Percentiles rank a stretch among this genome's conserved stretches.
Conservation (phyloP, 345 rosid genomes). For the Anastatica hierochuntica region DNA sequence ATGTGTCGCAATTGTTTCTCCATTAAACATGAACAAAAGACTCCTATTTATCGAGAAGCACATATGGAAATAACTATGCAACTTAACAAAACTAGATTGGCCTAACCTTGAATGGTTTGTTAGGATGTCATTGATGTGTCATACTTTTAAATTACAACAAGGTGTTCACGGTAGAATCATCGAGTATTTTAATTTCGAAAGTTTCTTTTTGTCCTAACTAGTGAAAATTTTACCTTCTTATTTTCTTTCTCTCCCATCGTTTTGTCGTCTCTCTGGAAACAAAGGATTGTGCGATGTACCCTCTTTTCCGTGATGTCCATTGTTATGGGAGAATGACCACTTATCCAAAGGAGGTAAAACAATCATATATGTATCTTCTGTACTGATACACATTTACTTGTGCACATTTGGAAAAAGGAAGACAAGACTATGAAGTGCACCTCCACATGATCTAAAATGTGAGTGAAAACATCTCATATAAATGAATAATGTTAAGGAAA, state of each 20-base stretch:
- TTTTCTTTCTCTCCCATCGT: too few species aligned
- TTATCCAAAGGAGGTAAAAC: conserved; percentile 77
- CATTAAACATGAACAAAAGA: neutral
- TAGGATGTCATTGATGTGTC: conserved; percentile 18
- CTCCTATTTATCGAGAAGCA: too few species aligned
- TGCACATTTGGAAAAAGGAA: too few species aligned
- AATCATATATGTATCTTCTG: conserved; percentile 48
- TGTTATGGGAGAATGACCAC: conserved; percentile 77
- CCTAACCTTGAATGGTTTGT: neutral
- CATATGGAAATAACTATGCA: neutral
- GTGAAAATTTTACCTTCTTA: too few species aligned
- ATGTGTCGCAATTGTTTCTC: neutral
- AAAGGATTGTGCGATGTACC: conserved; percentile 89
- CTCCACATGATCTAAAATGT: conserved; percentile 74
- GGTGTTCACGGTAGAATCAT: conserved; percentile 91
- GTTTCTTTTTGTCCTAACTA: neutral
- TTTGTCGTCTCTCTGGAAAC: conserved; percentile 74
- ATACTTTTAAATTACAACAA: conserved; percentile 63
- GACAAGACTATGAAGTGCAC: conserved; percentile 85
- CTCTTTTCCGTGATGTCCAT: conserved; percentile 59
- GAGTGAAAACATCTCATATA: conserved; percentile 29
- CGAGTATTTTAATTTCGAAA: conserved; percentile 41
- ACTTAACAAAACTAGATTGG: neutral
- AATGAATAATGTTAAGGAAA: neutral
- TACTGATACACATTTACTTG: conserved; percentile 40